A percentile compares a stretch with the other conserved stretches of the same genome.
phyloP scores from a whole-genome alignment of 257 asterid species.

The Solanum pennellii region DNA sequence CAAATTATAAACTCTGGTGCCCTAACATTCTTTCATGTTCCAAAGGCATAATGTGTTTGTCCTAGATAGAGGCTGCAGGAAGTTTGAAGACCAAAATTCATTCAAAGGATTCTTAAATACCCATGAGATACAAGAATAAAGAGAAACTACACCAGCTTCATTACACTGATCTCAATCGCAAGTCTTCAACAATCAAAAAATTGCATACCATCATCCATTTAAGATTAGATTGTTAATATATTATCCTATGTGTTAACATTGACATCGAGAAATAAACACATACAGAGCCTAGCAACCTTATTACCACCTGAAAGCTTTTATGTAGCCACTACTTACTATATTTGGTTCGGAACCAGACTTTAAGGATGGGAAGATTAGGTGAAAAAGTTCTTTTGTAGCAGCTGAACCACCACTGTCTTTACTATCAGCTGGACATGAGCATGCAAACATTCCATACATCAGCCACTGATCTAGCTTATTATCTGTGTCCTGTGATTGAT shows the following conservation, averaged over 20 bases:
- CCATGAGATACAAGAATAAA: background rate
- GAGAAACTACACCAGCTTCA: background rate
- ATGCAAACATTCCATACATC: conserved; percentile 95
- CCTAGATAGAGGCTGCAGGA: background rate
- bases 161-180: background rate
- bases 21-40: background rate
- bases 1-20: background rate
- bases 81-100: background rate
- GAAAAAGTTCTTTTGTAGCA: conserved; percentile 83
- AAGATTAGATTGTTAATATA: background rate
- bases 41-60: background rate
- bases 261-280: background rate
- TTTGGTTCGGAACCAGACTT: conserved; percentile 89
- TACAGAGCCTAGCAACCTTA: background rate
- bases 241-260: background rate
- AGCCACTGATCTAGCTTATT: conserved; percentile 97
- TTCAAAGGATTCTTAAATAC: background rate
- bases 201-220: background rate
- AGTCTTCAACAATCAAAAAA: background rate
- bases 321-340: conserved; percentile 55
- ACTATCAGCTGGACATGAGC: conserved; percentile 80
- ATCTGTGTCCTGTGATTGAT: conserved; percentile 90
- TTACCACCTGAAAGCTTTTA: background rate
- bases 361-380: conserved; percentile 87
- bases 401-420: conserved; percentile 86